Base-by-base conservation (phyloP, 495 filamentous ascomycete species). In the Aspergillus indologenus region DNA sequence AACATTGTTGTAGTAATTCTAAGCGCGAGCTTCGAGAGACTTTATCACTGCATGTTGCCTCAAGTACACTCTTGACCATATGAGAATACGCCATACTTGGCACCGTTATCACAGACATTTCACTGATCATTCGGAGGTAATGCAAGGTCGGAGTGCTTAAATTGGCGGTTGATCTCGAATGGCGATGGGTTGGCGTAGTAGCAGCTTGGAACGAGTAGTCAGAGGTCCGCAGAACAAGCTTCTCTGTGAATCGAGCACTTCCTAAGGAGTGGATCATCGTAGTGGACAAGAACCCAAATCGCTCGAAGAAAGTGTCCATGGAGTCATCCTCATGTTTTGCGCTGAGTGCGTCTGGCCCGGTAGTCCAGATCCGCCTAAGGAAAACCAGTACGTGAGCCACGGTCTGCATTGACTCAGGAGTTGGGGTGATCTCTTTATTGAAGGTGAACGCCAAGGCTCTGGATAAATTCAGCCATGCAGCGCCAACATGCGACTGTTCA, bases 401-500 rank as follows among this genome's bases (percentile, higher is more conserved):
- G 45, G 91, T 90, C 51, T 85, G 79, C 73, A 89, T 90, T 5
- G 89, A 87, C 56, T 98, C 92, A 21, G 81, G 81, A 0, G 90
- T 90, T 14, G 92, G 88, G 62, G 91, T 96, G 56, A 98, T 86
- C 67, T 98, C 94, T 71, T 95, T 94, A 45, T 81, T 86, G 6
- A 89, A 89, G 0, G 94, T 92, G 53, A 86, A 81, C 4, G 87
- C 85, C 29, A 97, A 71, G 7, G 90, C 84, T 14, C 74, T 81
- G 17, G 87, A 81, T 24, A 96, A 83, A 48, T 74, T 79, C 12
- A 71, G 68, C 93, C 94, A 97, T 44, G 93, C 77, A 12, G 70
- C 68, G 40, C 76, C 78, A 23, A 84, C 78, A 24, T 75, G 67
- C 2, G 73, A 77, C 21, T 63, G 61, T 15, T 70, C 65, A 6